These are phyloP conservation scores for Sphaerulina vaccinii DNA, from an alignment of 2,329 filamentous ascomycete genomes.

Conservation along the genomic window DNA sequence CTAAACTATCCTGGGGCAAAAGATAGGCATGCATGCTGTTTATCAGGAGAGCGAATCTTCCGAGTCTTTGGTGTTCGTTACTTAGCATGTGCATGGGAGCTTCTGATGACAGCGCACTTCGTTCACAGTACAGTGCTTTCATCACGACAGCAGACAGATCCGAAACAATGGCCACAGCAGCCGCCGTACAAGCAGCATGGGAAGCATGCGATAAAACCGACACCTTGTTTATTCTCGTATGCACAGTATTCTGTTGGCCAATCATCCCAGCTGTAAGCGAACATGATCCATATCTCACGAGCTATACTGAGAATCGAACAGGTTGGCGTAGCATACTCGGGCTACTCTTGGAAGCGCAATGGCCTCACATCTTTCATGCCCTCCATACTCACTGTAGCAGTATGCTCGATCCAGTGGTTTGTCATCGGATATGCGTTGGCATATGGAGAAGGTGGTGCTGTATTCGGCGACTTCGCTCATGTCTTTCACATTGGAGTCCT, in stretches of 20 bases:
- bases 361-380: constrained; percentile 51
- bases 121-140: no score
- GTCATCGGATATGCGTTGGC: constrained; percentile 51
- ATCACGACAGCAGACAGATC: no score
- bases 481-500: constrained; percentile 49
- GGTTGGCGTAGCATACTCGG: constrained; percentile 52
- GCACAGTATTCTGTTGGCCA: constrained; percentile 53
- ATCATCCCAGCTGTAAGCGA: constrained; percentile 47
- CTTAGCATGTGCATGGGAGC: no score
- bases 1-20: no score
- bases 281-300: neutral
- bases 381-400: constrained; percentile 47
- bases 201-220: constrained; percentile 54
- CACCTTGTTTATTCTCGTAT: constrained; percentile 53
- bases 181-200: constrained; percentile 14
- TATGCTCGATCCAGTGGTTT: constrained; percentile 55
- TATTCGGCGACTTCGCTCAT: constrained; percentile 49
- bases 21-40: no score
- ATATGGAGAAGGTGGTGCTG: constrained; percentile 47
- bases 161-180: neutral
- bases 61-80: no score
- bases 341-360: constrained; percentile 51
- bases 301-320: no score
- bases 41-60: no score
- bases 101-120: no score